Conservation (phyloP, 2,329 filamentous ascomycete species). For the Aspergillus clavatus region DNA sequence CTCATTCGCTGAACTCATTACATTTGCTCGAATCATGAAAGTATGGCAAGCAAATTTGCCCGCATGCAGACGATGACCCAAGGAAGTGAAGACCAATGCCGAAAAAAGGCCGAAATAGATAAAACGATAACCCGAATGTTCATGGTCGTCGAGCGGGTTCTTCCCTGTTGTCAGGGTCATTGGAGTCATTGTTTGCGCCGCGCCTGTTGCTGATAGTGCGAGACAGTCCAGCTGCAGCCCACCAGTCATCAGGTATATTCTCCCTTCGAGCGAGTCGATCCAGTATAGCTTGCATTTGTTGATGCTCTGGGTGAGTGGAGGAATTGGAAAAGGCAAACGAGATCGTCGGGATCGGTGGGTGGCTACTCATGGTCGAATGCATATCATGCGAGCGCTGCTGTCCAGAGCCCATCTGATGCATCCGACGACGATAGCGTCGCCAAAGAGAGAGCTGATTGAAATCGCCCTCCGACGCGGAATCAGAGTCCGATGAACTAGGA, state of each 20-base stretch:
- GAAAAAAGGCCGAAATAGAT: conserved; percentile 13
- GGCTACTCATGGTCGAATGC: conserved; percentile 31
- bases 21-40: no score
- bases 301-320: conserved; percentile 40
- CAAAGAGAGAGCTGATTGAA: conserved; percentile 16
- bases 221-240: conserved; percentile 65
- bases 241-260: conserved; percentile 79
- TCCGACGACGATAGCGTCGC: conserved; percentile 16
- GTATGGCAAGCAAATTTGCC: neutral
- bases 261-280: conserved; percentile 64
- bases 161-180: conserved; percentile 18
- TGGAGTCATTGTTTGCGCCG: conserved; percentile 20
- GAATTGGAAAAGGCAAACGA: conserved; percentile 29
- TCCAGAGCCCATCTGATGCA: conserved; percentile 16
- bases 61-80: neutral
- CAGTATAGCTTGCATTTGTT: conserved; percentile 68
- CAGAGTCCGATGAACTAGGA: conserved; percentile 32
- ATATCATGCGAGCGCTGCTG: conserved; percentile 21
- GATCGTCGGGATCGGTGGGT: conserved; percentile 31
- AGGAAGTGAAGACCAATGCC: conserved; percentile 3
- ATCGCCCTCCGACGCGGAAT: conserved; percentile 30
- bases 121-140: neutral
- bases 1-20: no score
- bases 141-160: conserved; percentile 11
- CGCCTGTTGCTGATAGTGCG: conserved; percentile 44